Percentiles rank a stretch among this genome's conserved stretches.
Evolutionary conservation across 2,329 filamentous ascomycete genomes (phyloP).

Genomic region (Curvularia hawaiiensis): DNA sequence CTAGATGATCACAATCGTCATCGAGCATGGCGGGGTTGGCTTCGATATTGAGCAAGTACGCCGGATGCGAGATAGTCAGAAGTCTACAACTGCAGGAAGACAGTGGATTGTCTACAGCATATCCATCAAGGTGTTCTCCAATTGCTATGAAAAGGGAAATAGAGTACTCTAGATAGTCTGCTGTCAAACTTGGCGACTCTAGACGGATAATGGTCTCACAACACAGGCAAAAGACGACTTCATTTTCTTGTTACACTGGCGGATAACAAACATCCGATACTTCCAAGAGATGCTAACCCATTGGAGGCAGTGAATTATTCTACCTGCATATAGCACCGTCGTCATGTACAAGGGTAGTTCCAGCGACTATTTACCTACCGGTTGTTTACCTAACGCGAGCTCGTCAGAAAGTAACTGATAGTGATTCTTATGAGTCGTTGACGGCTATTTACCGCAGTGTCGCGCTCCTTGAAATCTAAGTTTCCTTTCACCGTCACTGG

Average conservation of each 20-base stretch:
- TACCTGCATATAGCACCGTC: constrained; percentile 30
- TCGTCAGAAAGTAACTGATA: constrained; percentile 38
- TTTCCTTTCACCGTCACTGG: constrained; percentile 8
- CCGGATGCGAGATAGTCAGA: constrained; percentile 6
- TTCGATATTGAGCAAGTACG: constrained; percentile 19
- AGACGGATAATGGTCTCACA: too few relatives aligned
- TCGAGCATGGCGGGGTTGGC: constrained; percentile 35
- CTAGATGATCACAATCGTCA: constrained; percentile 23
- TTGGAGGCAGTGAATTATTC: constrained; percentile 24
- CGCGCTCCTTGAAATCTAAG: constrained; percentile 10
- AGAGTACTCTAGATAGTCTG: not conserved
- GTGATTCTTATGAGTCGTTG: constrained; percentile 20
- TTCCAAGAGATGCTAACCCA: constrained; percentile 23
- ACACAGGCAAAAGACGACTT: not conserved
- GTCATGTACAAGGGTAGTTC: constrained; percentile 35
- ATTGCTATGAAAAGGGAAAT: not conserved
- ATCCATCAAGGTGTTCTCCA: constrained; percentile 25
- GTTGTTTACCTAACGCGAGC: constrained; percentile 43
- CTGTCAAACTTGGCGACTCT: not conserved
- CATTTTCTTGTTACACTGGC: constrained; percentile 1
- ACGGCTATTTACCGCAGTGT: constrained; percentile 29
- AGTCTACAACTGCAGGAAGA: not conserved
- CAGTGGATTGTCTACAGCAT: not conserved
- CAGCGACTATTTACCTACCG: constrained; percentile 42
- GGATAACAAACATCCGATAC: constrained; percentile 17